These are phyloP conservation scores for Saxophila tyrrhenica DNA, from an alignment of 495 filamentous ascomycete species.

Conservation along the genomic window DNA sequence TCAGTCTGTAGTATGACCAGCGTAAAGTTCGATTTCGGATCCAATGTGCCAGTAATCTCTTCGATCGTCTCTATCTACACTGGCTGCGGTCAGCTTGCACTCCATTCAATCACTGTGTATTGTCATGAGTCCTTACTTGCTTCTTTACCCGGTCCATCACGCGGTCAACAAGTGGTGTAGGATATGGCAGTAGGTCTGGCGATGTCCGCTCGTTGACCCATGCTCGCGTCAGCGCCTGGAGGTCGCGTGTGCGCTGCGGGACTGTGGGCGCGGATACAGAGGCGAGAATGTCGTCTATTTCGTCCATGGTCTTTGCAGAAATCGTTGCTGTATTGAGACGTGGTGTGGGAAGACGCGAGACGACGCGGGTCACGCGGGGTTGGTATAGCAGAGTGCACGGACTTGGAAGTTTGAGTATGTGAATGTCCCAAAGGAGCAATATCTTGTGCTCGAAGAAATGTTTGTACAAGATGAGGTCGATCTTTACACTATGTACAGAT, in stretches of 20 bases:
- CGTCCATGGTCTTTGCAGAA: constrained; percentile 21
- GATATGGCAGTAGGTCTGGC: constrained; percentile 69
- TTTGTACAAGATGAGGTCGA: not conserved
- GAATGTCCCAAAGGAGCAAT: too few relatives aligned
- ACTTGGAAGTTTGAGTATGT: too few relatives aligned
- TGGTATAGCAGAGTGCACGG: not conserved
- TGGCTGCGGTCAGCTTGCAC: constrained; percentile 28
- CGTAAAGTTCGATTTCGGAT: constrained; percentile 77
- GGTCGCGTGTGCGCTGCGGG: constrained; percentile 56
- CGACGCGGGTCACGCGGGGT: not conserved
- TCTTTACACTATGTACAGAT: not conserved
- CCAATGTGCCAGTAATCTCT: constrained; percentile 51
- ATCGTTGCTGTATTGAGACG: too few relatives aligned
- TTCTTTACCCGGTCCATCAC: constrained; percentile 60
- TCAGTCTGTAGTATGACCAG: constrained; percentile 96
- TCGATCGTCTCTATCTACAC: constrained; percentile 24
- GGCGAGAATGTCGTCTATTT: constrained; percentile 82
- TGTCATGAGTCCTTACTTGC: constrained; percentile 39
- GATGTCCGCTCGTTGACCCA: constrained; percentile 88
- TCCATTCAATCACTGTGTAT: too few relatives aligned
- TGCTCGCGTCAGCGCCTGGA: constrained; percentile 78
- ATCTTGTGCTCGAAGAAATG: too few relatives aligned
- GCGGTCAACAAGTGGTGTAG: constrained; percentile 56
- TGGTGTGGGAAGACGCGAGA: too few relatives aligned
- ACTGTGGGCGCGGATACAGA: constrained; percentile 56